Evolutionary conservation across 164 flowering plant species (phyloP), one percentile per base, ranked within the genome.

Genomic region (Pachysandra terminalis): DNA sequence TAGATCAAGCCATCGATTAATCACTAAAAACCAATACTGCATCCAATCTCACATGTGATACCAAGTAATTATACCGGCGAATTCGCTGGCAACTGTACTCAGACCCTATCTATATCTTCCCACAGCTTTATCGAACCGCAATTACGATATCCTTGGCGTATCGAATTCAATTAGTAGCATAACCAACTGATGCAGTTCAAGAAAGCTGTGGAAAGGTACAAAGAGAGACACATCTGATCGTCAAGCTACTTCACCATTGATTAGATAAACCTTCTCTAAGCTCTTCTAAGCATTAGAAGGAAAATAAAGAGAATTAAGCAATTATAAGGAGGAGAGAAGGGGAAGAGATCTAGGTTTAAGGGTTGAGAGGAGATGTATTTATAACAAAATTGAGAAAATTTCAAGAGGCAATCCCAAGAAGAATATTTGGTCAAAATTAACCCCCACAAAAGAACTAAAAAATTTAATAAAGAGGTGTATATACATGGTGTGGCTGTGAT

Each of bases 181-280:
- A 59, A 45, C 26, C 9, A 26, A 51, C 74, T 32, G 37, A 70
- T 80, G 90, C 90, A 86, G 90, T 86, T 86, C 90, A 86, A 86
- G 90, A 86, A 86, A 86, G 90, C 90, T 84, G 90, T 86, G 90
- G 90, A 86, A 86, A 72, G 82, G 81, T 80, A 86, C 81, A 81
- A 78, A 84, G 73, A 84, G 84, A 65, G 71, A 56, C 90, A 83
- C 51, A 45, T 45, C 51, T 15, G 16, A n/a, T 52, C 19, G 41
- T 5, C 24, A 27, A n/a, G n/a, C n/a, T n/a, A n/a, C n/a, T n/a
- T 51, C 37, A 5, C 61, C 26, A 58, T 27, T 1, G 37, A 13
- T 55, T 55, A 58, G 60, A 57, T 14, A n/a, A n/a, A n/a, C n/a
- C n/a, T n/a, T n/a, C n/a, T n/a, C n/a, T n/a, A n/a, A n/a, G n/a